These are phyloP conservation scores for Umbelopsis vinacea DNA, from an alignment of 192 early-diverging fungal species.

Conservation along the genomic window DNA sequence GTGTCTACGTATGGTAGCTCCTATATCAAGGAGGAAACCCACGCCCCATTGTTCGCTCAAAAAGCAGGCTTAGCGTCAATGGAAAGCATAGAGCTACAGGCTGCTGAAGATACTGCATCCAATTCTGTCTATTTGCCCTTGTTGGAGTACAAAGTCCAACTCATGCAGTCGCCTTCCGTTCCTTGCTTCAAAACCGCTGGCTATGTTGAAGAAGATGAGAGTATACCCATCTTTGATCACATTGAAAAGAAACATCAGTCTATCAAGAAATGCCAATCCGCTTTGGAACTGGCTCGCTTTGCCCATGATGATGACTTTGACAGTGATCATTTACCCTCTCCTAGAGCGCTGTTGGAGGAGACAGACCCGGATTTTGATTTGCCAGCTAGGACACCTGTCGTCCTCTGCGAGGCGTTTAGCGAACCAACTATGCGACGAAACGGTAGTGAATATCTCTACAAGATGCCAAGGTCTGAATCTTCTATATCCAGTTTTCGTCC, in stretches of 20 bases:
- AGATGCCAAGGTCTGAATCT: slow-evolving; percentile 29
- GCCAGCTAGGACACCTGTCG: slow-evolving; percentile 4
- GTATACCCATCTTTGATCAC: slow-evolving; percentile 6
- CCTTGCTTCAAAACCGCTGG: slow-evolving; percentile 13
- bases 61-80: background rate
- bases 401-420: slow-evolving; percentile 2
- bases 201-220: slow-evolving; percentile 10
- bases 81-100: slow-evolving; percentile 9
- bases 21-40: background rate
- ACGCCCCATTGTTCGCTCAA: slow-evolving; percentile 1
- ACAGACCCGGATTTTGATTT: background rate
- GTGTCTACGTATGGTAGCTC: background rate
- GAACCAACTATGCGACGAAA: background rate
- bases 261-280: slow-evolving; percentile 18
- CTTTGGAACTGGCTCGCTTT: background rate
- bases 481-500: slow-evolving; percentile 34
- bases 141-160: slow-evolving; percentile 12
- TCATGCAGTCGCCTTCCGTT: slow-evolving; percentile 12
- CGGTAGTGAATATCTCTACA: slow-evolving; percentile 2
- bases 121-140: background rate
- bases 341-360: background rate
- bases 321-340: background rate
- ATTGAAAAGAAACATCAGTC: background rate
- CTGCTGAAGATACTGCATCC: background rate
- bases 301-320: background rate